Percentiles rank a stretch among this genome's conserved stretches.
Conservation (phyloP, 306 rosid genomes). For the Pueraria montana region DNA sequence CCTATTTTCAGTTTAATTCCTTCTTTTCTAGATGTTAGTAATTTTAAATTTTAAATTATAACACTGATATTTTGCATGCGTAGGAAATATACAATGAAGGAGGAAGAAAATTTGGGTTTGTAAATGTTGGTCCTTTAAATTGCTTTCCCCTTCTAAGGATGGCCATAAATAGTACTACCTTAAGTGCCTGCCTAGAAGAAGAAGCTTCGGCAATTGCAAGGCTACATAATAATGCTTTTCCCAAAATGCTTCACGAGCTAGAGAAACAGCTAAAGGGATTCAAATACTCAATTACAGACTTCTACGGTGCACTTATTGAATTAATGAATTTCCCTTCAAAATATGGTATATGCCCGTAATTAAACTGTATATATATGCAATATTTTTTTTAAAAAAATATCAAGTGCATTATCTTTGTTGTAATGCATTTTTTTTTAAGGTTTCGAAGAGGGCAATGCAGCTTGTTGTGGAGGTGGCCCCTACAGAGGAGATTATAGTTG, state of each 20-base stretch:
- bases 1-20: background rate
- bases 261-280: conserved; percentile 50
- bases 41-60: background rate
- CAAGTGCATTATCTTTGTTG: background rate
- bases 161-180: background rate
- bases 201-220: conserved; percentile 44
- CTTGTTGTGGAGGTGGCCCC: conserved; percentile 71
- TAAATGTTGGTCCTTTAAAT: conserved; percentile 44
- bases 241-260: conserved; percentile 43
- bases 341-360: conserved; percentile 35
- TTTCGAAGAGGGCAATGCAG: conserved; percentile 59
- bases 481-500: conserved; percentile 65
- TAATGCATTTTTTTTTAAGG: conserved; percentile 38
- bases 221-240: conserved; percentile 54
- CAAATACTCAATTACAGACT: conserved; percentile 52
- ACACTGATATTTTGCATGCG: conserved; percentile 14
- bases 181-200: conserved; percentile 46
- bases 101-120: conserved; percentile 67
- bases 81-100: conserved; percentile 63
- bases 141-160: conserved; percentile 55
- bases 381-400: background rate
- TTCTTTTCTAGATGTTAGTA: background rate
- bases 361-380: background rate
- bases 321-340: conserved; percentile 52
- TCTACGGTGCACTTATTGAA: conserved; percentile 27